Evolutionary conservation across 2,329 filamentous ascomycete genomes (phyloP).

Genomic region (Fusarium sp.): DNA sequence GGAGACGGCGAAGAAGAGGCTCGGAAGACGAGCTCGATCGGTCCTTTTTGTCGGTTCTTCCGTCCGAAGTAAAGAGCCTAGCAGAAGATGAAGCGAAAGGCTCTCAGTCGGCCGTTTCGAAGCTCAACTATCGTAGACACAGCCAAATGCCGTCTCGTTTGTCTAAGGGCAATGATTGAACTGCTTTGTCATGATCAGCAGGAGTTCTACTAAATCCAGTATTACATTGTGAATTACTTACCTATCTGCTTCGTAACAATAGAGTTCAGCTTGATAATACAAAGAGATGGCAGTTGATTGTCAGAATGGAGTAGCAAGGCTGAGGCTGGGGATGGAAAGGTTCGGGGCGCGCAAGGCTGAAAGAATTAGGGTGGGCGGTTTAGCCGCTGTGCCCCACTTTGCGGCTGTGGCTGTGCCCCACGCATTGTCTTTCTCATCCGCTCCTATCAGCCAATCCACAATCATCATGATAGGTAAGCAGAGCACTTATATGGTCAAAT

Average conservation of each 20-base stretch:
- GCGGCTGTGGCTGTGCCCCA: conserved; percentile 23
- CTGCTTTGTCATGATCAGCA: conserved; percentile 2
- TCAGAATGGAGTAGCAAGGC: conserved; percentile 45
- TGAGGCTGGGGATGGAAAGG: conserved; percentile 46
- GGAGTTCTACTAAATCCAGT: background rate
- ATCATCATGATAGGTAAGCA: conserved; percentile 1
- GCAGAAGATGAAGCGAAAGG: conserved; percentile 3
- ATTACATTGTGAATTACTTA: background rate
- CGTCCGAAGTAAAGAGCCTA: background rate
- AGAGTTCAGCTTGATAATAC: conserved; percentile 12
- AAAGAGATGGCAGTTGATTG: conserved; percentile 15
- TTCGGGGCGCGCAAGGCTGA: conserved; percentile 46
- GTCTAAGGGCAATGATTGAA: conserved; percentile 3
- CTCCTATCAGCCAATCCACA: conserved; percentile 20
- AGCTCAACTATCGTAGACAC: conserved; percentile 8
- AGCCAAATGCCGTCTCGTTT: background rate
- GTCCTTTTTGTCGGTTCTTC: background rate
- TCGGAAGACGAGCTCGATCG: background rate
- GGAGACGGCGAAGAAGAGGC: background rate
- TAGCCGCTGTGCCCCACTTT: conserved; percentile 1
- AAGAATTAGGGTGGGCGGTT: conserved; percentile 1
- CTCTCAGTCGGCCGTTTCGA: conserved; percentile 15
- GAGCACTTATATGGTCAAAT: conserved; percentile 13
- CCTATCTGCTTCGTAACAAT: conserved; percentile 8
- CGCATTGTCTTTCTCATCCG: background rate